Evolutionary conservation across 2,329 filamentous ascomycete species (phyloP), one percentile per base, ranked within the genome.

Genomic region (Cladosporium colombiae): DNA sequence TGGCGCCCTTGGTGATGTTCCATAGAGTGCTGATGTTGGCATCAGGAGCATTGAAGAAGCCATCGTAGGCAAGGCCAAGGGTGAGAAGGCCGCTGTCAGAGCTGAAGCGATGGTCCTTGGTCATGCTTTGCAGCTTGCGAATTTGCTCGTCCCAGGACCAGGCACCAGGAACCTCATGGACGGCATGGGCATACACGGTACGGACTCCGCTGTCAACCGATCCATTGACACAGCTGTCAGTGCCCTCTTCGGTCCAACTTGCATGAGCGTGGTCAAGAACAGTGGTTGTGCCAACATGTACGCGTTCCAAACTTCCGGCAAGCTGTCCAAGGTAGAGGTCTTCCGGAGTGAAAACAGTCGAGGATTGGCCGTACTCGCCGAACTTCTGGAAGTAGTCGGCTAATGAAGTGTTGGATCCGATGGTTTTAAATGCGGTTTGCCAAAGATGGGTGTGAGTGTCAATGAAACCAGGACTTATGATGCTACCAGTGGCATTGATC

Each of bases 391-490:
- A 78, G 72, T 85, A 86, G 55, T 84, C 78, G 5, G 79, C 74
- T 18, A 86, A 73, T 0, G 78, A 83, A 0, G 81, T 82, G 69
- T 87, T 85, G 8, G 83, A 81, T 1, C 68, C 81, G 1, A 87
- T 69, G 0, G 84, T 86, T 70, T 84, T 85, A 70, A 82, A 81
- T 11, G 78, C 82, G 0, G 85, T 86, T 70, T 87, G 83, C 85
- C 85, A 86, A 0, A 81, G 79, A 67, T 86, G 83, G 1, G 61
- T 56, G 68, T 87, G 85, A 0, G 84, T 86, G 72, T 87, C 83
- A 65, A 87, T 77, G 72, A 87, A 86, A 10, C 85, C 85, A 0
- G 84, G 83, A 0, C 80, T 80, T 61, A 86, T 77, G 66, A 86
- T 86, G 70, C 85, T 83, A 62, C 80, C 77, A 0, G 78, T 78